Conservation (phyloP, 306 rosid genomes). For the Ammopiptanthus mongolicus region DNA sequence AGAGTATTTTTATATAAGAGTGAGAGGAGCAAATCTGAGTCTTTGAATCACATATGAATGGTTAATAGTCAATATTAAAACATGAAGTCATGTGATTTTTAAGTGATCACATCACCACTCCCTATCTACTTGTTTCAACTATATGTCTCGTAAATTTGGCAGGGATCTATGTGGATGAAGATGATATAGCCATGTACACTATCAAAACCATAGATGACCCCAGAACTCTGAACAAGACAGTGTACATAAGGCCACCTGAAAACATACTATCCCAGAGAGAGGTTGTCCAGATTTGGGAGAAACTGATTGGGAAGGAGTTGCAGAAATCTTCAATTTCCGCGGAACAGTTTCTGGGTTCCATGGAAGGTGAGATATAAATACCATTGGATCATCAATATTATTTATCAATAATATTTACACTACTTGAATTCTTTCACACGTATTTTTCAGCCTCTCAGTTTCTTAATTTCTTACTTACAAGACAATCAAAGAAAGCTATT, state of each 20-base stretch:
- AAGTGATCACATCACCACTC: no score
- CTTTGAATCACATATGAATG: no score
- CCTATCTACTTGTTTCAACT: background rate
- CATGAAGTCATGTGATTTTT: no score
- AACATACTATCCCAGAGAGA: constrained; percentile 59
- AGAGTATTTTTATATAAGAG: no score
- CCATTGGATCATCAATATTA: background rate
- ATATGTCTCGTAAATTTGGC: background rate
- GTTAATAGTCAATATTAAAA: no score
- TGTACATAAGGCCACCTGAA: constrained; percentile 58
- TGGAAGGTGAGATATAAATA: constrained; percentile 37
- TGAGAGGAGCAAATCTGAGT: no score
- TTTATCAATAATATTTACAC: background rate
- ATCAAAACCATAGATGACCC: constrained; percentile 59
- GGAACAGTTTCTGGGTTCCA: constrained; percentile 34
- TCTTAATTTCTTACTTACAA: background rate
- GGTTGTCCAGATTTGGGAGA: constrained; percentile 65
- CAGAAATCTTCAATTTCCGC: constrained; percentile 43
- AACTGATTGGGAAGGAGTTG: constrained; percentile 44
- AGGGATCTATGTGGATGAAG: constrained; percentile 67
- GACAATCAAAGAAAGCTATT: background rate
- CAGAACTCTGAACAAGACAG: constrained; percentile 59
- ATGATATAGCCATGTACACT: constrained; percentile 68
- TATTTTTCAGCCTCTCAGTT: background rate
- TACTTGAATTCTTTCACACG: background rate